Conservation (phyloP, 208 protist species). For the Trichomonas vaginalis region DNA sequence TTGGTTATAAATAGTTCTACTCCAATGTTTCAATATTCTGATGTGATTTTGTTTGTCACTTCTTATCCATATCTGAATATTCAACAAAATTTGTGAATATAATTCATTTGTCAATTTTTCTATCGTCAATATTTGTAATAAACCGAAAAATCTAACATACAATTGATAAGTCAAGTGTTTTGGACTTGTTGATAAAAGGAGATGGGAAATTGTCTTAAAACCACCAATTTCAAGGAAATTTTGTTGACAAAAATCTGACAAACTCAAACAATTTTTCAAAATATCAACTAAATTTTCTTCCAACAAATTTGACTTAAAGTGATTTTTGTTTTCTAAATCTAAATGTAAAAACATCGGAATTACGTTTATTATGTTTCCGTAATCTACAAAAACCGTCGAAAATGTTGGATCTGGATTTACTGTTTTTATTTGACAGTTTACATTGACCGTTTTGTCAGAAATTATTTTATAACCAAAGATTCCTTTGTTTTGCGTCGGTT, state of each 20-base stretch:
- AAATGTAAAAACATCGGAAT: neutral
- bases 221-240: neutral
- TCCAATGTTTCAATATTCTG: neutral
- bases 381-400: neutral
- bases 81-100: neutral
- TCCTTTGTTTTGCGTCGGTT: neutral
- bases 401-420: neutral
- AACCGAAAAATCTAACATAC: neutral
- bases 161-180: neutral
- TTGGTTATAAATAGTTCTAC: neutral
- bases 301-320: neutral
- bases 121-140: neutral
- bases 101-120: neutral
- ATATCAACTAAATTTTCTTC: neutral
- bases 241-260: neutral
- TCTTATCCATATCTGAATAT: neutral
- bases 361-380: neutral
- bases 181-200: neutral
- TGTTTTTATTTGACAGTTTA: neutral
- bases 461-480: neutral
- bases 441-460: neutral
- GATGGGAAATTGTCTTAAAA: neutral
- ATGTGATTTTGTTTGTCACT: neutral
- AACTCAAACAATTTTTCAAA: neutral
- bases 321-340: neutral